Conservation (phyloP, 2,329 filamentous ascomycete genomes). For the Calonectria multiphialidica region DNA sequence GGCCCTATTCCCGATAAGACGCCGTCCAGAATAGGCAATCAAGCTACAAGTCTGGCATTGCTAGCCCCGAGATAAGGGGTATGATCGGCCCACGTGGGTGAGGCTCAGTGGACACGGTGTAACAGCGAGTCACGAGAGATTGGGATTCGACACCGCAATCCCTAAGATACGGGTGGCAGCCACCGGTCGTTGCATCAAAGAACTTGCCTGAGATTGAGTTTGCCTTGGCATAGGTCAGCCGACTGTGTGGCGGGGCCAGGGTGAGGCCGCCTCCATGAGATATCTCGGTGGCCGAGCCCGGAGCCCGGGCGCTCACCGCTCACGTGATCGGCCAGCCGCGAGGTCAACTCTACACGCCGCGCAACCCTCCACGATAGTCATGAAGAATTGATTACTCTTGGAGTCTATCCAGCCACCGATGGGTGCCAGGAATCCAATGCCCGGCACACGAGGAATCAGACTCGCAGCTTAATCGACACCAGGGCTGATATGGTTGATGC, state of each 20-base stretch:
- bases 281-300: slow-evolving; percentile 6
- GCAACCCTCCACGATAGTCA: neutral
- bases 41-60: slow-evolving; percentile 5
- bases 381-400: neutral
- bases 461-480: neutral
- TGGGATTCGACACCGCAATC: neutral
- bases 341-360: neutral
- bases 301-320: neutral
- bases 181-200: neutral
- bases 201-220: neutral
- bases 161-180: neutral
- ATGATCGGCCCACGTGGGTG: slow-evolving; percentile 1
- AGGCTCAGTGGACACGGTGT: slow-evolving; percentile 4
- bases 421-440: neutral
- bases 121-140: neutral
- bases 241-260: neutral
- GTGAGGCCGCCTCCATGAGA: neutral
- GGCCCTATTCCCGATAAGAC: slow-evolving; percentile 3
- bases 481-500: neutral
- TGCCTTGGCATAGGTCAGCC: slow-evolving; percentile 8
- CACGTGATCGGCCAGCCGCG: slow-evolving; percentile 8
- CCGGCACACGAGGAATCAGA: neutral
- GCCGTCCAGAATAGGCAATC: neutral
- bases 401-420: neutral
- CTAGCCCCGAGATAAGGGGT: slow-evolving; percentile 15